Conservation (phyloP, 2,329 filamentous ascomycete species). For the Cordyceps farinosa region DNA sequence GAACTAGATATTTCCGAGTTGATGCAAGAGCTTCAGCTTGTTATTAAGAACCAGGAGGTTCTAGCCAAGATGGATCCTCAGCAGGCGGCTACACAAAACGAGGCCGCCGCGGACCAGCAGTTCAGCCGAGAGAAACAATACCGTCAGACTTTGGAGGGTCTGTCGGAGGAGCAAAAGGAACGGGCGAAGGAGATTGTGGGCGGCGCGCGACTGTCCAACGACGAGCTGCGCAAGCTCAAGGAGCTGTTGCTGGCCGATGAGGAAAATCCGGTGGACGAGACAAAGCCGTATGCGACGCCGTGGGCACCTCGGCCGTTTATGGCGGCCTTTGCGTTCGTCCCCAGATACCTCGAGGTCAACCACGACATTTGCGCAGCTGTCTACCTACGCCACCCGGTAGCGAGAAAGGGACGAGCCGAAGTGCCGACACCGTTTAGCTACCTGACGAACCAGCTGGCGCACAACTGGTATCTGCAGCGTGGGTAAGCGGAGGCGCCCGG, state of each 20-base stretch:
- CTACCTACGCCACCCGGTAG: slow-evolving; percentile 91
- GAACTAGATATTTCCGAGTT: slow-evolving; percentile 29
- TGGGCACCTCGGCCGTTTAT: slow-evolving; percentile 87
- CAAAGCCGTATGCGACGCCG: slow-evolving; percentile 85
- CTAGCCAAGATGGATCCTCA: slow-evolving; percentile 26
- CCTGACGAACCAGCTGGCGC: slow-evolving; percentile 73
- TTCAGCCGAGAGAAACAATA: slow-evolving; percentile 31
- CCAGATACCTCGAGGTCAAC: slow-evolving; percentile 94
- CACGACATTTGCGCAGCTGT: slow-evolving; percentile 95
- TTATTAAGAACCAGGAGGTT: slow-evolving; percentile 33
- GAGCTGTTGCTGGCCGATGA: slow-evolving; percentile 58
- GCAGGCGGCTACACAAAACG: neutral
- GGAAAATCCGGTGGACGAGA: slow-evolving; percentile 71
- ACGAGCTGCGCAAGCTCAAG: slow-evolving; percentile 53
- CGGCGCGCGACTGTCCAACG: slow-evolving; percentile 34
- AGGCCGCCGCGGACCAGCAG: slow-evolving; percentile 12
- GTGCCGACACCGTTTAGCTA: slow-evolving; percentile 78
- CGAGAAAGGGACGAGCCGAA: slow-evolving; percentile 73
- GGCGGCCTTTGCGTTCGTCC: slow-evolving; percentile 90
- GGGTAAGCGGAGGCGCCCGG: slow-evolving; percentile 47
- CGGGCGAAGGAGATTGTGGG: slow-evolving; percentile 34
- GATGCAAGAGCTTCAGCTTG: slow-evolving; percentile 30
- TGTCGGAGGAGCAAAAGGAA: slow-evolving; percentile 31
- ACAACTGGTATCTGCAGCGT: slow-evolving; percentile 89
- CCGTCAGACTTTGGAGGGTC: slow-evolving; percentile 34